phyloP scores from a whole-genome alignment of 2,329 filamentous ascomycete genomes.

The Xylaria sp. region DNA sequence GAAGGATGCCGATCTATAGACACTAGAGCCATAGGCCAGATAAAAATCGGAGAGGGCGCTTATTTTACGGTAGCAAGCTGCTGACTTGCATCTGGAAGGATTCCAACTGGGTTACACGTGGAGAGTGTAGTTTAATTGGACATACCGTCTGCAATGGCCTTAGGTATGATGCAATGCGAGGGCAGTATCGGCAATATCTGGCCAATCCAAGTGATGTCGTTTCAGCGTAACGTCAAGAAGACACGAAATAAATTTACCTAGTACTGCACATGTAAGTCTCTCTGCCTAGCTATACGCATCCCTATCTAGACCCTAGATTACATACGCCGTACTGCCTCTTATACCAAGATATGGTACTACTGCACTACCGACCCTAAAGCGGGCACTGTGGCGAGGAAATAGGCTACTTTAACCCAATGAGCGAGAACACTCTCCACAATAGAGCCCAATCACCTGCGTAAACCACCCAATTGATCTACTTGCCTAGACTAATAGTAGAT shows the following conservation, averaged over 20 bases:
- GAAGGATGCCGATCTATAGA: constrained; percentile 3
- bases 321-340: too few species aligned
- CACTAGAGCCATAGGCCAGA: neutral
- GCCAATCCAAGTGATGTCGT: constrained; percentile 10
- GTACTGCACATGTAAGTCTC: neutral
- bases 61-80: constrained; percentile 9
- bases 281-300: neutral
- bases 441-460: neutral
- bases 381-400: neutral
- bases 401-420: too few species aligned
- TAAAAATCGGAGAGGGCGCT: constrained; percentile 13
- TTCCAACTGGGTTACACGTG: neutral
- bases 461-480: neutral
- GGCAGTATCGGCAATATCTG: neutral
- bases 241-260: neutral
- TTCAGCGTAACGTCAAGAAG: neutral
- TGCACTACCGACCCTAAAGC: too few species aligned
- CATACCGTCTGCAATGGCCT: neutral
- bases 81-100: constrained; percentile 18
- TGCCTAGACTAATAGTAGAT: neutral
- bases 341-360: too few species aligned
- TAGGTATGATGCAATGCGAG: constrained; percentile 6
- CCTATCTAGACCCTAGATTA: neutral
- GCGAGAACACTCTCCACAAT: neutral
- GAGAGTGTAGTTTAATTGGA: constrained; percentile 6